Evolutionary conservation across 2,329 filamentous ascomycete genomes (phyloP).

Genomic region (Penicillium sp.): DNA sequence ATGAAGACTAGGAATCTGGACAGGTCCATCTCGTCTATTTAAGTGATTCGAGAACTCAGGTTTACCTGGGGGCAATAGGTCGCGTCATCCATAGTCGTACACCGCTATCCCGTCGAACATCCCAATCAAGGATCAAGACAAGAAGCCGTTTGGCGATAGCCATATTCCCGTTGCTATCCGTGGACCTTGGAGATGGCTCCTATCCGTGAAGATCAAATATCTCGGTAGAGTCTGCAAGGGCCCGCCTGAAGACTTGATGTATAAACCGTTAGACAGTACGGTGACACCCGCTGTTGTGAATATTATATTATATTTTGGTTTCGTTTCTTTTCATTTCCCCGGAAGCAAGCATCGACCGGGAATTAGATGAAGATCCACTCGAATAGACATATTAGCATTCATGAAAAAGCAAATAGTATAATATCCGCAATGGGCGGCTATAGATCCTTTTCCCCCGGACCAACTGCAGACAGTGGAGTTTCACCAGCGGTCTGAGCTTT

Average conservation of each 20-base stretch:
- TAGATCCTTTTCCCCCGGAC: conserved; percentile 14
- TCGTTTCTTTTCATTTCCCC: neutral
- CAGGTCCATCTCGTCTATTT: conserved; percentile 15
- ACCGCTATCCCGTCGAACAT: conserved; percentile 22
- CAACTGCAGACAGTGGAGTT: conserved; percentile 12
- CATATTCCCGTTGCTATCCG: conserved; percentile 6
- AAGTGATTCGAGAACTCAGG: conserved; percentile 9
- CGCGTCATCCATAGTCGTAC: conserved; percentile 17
- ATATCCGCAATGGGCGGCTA: neutral
- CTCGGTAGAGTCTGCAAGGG: conserved; percentile 21
- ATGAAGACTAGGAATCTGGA: neutral
- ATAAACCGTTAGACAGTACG: conserved; percentile 17
- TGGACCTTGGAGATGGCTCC: conserved; percentile 4
- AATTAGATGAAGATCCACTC: neutral
- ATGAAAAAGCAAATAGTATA: neutral
- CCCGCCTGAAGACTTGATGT: conserved; percentile 21
- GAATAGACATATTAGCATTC: neutral
- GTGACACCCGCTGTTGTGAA: conserved; percentile 13
- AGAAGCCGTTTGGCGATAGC: conserved; percentile 7
- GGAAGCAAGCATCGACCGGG: conserved; percentile 1
- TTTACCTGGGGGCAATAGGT: neutral
- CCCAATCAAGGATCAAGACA: conserved; percentile 13
- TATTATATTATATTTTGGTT: neutral
- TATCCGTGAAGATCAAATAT: conserved; percentile 12
- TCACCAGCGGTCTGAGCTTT: conserved; percentile 23